Percentiles rank a stretch among this genome's conserved stretches.
phyloP scores from a whole-genome alignment of 1,284 basidiomycete genomes.

The Ustilago shanxiensis region DNA sequence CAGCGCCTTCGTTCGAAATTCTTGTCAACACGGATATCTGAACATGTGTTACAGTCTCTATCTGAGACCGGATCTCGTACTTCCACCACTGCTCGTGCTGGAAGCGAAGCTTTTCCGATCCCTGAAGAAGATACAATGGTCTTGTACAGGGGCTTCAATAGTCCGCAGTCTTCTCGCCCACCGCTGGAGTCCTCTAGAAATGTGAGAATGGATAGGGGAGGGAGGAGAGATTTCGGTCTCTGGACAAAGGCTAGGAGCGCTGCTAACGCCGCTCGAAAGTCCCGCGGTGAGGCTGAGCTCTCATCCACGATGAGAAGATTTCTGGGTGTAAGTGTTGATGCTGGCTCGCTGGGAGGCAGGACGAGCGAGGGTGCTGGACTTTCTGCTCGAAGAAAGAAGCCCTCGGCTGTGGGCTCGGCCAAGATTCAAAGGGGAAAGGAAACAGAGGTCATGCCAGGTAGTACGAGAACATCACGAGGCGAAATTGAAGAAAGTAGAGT shows the following conservation, averaged over 20 bases:
- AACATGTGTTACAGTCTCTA: background rate
- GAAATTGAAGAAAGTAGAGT: constrained; percentile 4
- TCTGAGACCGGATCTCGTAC: background rate
- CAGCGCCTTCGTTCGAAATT: background rate
- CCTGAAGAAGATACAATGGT: background rate
- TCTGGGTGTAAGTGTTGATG: background rate
- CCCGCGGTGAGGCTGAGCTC: background rate
- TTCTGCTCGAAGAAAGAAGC: background rate
- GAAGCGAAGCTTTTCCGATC: background rate
- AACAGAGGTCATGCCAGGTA: background rate
- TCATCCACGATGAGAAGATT: background rate
- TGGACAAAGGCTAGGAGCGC: background rate
- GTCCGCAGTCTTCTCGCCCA: background rate
- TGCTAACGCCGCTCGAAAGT: background rate
- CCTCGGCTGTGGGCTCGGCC: background rate
- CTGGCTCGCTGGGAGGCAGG: background rate
- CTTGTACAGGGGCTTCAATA: background rate
- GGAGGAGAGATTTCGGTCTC: background rate
- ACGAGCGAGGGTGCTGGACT: background rate
- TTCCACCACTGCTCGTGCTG: background rate
- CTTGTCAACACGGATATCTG: background rate
- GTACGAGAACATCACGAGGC: too few species aligned
- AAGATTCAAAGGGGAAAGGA: constrained; percentile 4
- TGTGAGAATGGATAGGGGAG: background rate
- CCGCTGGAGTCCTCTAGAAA: background rate